Conservation (phyloP, 2,329 filamentous ascomycete genomes). For the Neurospora sp. region DNA sequence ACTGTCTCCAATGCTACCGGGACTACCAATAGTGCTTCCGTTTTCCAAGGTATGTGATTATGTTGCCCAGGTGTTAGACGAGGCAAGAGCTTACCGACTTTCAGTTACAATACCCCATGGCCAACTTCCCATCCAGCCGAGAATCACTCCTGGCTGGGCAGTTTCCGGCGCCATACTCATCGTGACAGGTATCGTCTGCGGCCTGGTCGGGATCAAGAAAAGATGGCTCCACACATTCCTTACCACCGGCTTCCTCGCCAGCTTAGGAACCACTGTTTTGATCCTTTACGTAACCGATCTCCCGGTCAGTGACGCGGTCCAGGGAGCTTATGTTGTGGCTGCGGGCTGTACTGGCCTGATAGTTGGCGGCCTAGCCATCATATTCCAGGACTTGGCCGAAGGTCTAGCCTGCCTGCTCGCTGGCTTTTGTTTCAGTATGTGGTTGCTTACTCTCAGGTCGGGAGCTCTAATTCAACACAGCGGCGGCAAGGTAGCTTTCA, state of each 20-base stretch:
- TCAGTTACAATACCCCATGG: constrained; percentile 37
- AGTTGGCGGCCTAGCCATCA: constrained; percentile 62
- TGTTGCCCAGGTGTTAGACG: not conserved
- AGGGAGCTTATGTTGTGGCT: constrained; percentile 81
- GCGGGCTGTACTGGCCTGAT: constrained; percentile 61
- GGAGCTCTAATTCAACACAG: constrained; percentile 62
- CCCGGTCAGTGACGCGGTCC: constrained; percentile 63
- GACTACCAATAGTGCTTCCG: constrained; percentile 4
- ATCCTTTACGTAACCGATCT: constrained; percentile 83
- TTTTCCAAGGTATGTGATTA: constrained; percentile 19
- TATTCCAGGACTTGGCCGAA: constrained; percentile 78
- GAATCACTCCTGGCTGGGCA: constrained; percentile 70
- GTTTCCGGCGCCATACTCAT: constrained; percentile 72
- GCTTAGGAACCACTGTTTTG: constrained; percentile 67
- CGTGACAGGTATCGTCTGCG: constrained; percentile 58
- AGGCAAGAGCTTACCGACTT: not conserved
- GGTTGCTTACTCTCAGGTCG: constrained; percentile 68
- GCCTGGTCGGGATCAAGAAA: constrained; percentile 75
- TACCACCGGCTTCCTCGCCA: constrained; percentile 63
- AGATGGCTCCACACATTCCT: constrained; percentile 71
- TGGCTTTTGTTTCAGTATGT: constrained; percentile 82
- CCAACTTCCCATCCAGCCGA: constrained; percentile 61
- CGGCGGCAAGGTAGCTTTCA: constrained; percentile 62
- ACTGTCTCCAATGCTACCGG: not conserved
- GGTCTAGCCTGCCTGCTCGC: constrained; percentile 76